phyloP scores from a whole-genome alignment of 768 basidiomycete species.

The Auriscalpium orientale region DNA sequence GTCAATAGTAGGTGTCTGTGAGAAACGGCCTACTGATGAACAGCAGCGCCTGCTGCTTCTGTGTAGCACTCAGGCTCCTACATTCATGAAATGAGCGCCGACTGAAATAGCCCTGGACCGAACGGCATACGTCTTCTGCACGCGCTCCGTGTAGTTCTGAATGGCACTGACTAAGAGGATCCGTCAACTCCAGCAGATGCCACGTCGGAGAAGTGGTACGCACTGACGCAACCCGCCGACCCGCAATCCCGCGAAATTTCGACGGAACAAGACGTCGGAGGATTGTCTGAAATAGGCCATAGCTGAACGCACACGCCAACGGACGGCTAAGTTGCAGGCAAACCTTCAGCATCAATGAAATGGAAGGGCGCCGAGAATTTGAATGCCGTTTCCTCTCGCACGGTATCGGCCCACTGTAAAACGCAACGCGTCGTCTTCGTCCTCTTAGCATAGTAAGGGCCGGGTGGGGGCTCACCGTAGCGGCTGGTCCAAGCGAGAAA shows the following conservation, averaged over 20 bases:
- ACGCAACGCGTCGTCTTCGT: neutral
- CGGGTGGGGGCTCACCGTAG: constrained; percentile 28
- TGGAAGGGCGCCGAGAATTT: constrained; percentile 27
- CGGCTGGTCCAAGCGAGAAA: constrained; percentile 40
- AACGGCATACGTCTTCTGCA: constrained; percentile 28
- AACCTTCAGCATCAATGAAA: constrained; percentile 42
- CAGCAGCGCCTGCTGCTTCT: constrained; percentile 44
- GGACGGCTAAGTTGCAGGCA: neutral
- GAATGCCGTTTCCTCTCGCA: constrained; percentile 31
- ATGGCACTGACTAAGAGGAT: constrained; percentile 39
- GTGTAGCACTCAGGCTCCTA: constrained; percentile 28
- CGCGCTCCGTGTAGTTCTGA: constrained; percentile 47
- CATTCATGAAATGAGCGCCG: no score
- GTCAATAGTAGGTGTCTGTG: neutral
- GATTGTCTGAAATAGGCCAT: constrained; percentile 21
- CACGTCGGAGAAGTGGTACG: neutral
- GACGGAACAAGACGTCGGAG: constrained; percentile 44
- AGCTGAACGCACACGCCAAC: neutral
- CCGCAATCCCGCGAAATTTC: constrained; percentile 39
- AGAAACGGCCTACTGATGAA: constrained; percentile 31
- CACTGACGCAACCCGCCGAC: constrained; percentile 24
- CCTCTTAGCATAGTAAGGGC: neutral
- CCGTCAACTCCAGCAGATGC: no score
- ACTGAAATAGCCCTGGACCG: neutral
- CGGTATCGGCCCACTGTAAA: constrained; percentile 43